These are phyloP conservation scores for Rosellinia necatrix DNA, from an alignment of 2,329 filamentous ascomycete genomes.

Conservation along the genomic window DNA sequence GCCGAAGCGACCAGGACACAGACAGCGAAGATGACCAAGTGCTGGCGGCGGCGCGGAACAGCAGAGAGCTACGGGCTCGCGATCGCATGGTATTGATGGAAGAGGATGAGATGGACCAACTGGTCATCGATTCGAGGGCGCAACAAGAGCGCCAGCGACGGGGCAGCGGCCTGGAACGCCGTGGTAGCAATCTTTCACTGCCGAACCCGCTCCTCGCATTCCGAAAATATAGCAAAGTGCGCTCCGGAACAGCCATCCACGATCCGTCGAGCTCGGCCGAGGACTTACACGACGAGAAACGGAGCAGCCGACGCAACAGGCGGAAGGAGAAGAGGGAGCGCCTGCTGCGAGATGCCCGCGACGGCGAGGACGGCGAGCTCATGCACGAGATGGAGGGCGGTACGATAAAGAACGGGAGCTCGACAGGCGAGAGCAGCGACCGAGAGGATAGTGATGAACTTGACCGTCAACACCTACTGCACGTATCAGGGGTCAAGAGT, in stretches of 20 bases:
- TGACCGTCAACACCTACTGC: constrained; percentile 57
- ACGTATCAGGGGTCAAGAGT: constrained; percentile 52
- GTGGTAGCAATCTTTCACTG: constrained; percentile 53
- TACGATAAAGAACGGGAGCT: constrained; percentile 68
- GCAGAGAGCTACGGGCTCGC: constrained; percentile 69
- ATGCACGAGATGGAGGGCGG: constrained; percentile 83
- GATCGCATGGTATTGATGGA: constrained; percentile 74
- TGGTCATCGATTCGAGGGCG: constrained; percentile 59
- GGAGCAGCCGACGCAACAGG: constrained; percentile 53
- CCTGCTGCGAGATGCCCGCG: constrained; percentile 56
- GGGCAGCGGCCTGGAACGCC: constrained; percentile 48
- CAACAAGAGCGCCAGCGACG: constrained; percentile 50
- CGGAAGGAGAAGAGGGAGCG: constrained; percentile 58
- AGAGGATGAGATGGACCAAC: constrained; percentile 71
- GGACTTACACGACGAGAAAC: constrained; percentile 56
- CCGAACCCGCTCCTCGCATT: constrained; percentile 55
- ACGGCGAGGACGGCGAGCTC: constrained; percentile 73
- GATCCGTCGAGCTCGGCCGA: constrained; percentile 52
- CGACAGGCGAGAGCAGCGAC: constrained; percentile 65
- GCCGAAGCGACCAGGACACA: constrained; percentile 72
- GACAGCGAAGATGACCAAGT: constrained; percentile 78
- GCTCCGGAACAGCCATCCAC: constrained; percentile 46
- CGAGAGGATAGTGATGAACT: constrained; percentile 63
- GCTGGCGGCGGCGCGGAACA: constrained; percentile 67
- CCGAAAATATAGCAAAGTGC: constrained; percentile 43